These are phyloP conservation scores for Didymosphaeria variabile DNA, from an alignment of 2,329 filamentous ascomycete species.

Conservation along the genomic window DNA sequence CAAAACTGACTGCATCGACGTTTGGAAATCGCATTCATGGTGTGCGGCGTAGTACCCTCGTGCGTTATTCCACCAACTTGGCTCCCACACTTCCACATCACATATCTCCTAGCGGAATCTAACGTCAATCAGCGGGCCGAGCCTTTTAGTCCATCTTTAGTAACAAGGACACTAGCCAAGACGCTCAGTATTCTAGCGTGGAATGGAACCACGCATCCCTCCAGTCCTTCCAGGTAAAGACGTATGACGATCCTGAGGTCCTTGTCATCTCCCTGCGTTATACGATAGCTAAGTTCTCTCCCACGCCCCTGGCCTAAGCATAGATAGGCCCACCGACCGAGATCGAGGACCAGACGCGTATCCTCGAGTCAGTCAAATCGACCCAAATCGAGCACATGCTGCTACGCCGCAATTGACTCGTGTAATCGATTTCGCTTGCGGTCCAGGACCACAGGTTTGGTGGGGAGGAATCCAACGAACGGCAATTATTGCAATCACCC, in stretches of 20 bases:
- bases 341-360: background rate
- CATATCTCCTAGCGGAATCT: background rate
- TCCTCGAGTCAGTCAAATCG: slow-evolving; percentile 3
- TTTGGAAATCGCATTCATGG: background rate
- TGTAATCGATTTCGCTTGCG: background rate
- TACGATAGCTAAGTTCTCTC: background rate
- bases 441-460: slow-evolving; percentile 1
- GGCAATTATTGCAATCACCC: background rate
- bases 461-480: slow-evolving; percentile 1
- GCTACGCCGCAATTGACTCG: slow-evolving; percentile 8
- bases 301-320: background rate
- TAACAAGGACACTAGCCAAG: background rate
- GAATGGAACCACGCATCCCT: background rate
- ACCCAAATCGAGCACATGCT: slow-evolving; percentile 1
- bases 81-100: background rate
- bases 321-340: background rate
- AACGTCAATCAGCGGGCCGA: background rate
- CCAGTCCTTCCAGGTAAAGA: too few relatives aligned
- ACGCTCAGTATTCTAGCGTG: background rate
- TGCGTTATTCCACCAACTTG: background rate
- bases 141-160: background rate
- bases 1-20: background rate
- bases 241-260: slow-evolving; percentile 3
- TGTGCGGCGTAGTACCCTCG: background rate
- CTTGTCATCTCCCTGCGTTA: background rate